Evolutionary conservation across 139 green algal genomes (phyloP).

Genomic region (Microglena sp.): DNA sequence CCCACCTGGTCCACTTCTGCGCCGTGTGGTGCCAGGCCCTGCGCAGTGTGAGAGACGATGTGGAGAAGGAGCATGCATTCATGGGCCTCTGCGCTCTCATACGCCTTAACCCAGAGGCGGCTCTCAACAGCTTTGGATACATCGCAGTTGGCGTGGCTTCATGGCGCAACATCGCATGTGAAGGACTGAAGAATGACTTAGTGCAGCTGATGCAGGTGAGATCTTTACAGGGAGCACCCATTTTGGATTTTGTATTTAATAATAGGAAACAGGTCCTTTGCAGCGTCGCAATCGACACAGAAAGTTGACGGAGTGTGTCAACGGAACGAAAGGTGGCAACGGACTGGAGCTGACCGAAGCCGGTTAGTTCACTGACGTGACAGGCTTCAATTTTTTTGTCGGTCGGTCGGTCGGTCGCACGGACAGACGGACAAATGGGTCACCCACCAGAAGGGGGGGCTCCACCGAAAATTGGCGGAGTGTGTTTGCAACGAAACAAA

Average conservation of each 20-base stretch:
- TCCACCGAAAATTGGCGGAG: too few relatives aligned
- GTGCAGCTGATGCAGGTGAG: constrained; percentile 6
- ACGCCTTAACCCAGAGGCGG: constrained; percentile 54
- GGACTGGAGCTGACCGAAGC: too few relatives aligned
- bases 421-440: too few relatives aligned
- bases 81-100: constrained; percentile 35
- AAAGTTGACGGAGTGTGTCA: too few relatives aligned
- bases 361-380: too few relatives aligned
- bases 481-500: too few relatives aligned
- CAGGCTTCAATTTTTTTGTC: too few relatives aligned
- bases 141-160: constrained; percentile 50
- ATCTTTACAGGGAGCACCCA: too few relatives aligned
- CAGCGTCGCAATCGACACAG: neutral
- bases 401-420: too few relatives aligned
- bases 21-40: constrained; percentile 72
- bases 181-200: constrained; percentile 28
- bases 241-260: too few relatives aligned
- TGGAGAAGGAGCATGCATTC: constrained; percentile 79
- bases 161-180: constrained; percentile 49
- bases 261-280: neutral
- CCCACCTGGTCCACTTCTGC: constrained; percentile 66
- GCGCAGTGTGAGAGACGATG: constrained; percentile 73
- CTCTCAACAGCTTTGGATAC: constrained; percentile 29
- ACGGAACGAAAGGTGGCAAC: too few relatives aligned
- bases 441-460: too few relatives aligned